Conservation (phyloP, 1,139 yeast species). For the Geotrichum cucujoidarum region DNA sequence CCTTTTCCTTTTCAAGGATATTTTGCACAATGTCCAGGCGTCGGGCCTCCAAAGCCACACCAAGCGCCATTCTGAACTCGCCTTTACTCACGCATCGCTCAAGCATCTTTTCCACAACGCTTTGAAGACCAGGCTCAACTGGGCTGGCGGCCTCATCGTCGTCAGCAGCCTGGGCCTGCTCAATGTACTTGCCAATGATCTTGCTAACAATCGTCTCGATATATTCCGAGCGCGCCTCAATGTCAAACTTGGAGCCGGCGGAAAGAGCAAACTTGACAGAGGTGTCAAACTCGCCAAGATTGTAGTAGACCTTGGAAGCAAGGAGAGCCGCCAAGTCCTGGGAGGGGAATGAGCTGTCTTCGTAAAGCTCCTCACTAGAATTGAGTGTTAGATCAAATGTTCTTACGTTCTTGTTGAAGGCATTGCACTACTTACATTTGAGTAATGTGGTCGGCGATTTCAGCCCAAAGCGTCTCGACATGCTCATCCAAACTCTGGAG, state of each 20-base stretch:
- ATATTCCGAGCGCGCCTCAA: conserved; percentile 69
- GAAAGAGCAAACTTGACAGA: conserved; percentile 84
- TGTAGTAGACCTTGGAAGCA: conserved; percentile 91
- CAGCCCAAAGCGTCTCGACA: conserved; percentile 96
- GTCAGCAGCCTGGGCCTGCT: conserved; percentile 27
- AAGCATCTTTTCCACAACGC: conserved; percentile 82
- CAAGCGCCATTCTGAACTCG: conserved; percentile 79
- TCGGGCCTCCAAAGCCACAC: conserved; percentile 83
- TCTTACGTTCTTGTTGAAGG: no score
- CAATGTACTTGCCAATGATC: conserved; percentile 39
- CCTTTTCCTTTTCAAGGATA: conserved; percentile 45
- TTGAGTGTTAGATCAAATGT: no score
- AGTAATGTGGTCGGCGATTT: conserved; percentile 82
- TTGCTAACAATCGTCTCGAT: conserved; percentile 79
- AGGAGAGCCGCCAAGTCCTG: conserved; percentile 85
- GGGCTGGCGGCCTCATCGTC: no score
- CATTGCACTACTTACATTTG: conserved; percentile 43
- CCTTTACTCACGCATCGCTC: conserved; percentile 65
- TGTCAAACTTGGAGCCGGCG: conserved; percentile 76
- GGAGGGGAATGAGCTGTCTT: conserved; percentile 70
- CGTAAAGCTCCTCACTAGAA: conserved; percentile 71
- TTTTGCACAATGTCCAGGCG: conserved; percentile 74
- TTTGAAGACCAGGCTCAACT: conserved; percentile 47
- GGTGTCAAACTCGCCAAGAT: conserved; percentile 88
- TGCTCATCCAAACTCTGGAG: conserved; percentile 71